These are phyloP conservation scores for Pholiota conissans DNA, from an alignment of 768 basidiomycete genomes.

Conservation along the genomic window DNA sequence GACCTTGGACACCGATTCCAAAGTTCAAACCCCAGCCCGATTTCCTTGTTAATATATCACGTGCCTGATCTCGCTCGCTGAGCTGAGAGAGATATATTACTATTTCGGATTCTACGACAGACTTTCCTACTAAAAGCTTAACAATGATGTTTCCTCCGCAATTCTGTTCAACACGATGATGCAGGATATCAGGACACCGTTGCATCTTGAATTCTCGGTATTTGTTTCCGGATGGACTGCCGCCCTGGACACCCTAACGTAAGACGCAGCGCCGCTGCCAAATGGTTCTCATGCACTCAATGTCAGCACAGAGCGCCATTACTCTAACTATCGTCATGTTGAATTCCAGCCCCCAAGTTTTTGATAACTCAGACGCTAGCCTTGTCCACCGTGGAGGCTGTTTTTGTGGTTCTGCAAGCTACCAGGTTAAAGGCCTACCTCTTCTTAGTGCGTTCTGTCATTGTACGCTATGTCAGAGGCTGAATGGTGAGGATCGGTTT, in stretches of 20 bases:
- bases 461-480: conserved; percentile 66
- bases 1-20: too few species aligned
- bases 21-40: too few species aligned
- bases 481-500: conserved; percentile 37
- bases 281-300: neutral
- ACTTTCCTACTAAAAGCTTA: too few species aligned
- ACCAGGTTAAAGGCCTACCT: conserved; percentile 46
- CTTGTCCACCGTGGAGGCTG: conserved; percentile 49
- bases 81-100: too few species aligned
- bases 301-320: neutral
- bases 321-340: neutral
- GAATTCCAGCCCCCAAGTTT: neutral
- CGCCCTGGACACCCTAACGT: neutral
- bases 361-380: neutral
- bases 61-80: too few species aligned
- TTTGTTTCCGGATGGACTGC: neutral
- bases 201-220: too few species aligned
- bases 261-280: neutral
- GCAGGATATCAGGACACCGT: too few species aligned
- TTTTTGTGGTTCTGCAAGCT: conserved; percentile 56
- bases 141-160: too few species aligned
- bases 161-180: too few species aligned
- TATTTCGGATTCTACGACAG: too few species aligned
- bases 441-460: conserved; percentile 65
- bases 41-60: too few species aligned